phyloP scores from a whole-genome alignment of 2,329 filamentous ascomycete species.

The Calonectria montana region DNA sequence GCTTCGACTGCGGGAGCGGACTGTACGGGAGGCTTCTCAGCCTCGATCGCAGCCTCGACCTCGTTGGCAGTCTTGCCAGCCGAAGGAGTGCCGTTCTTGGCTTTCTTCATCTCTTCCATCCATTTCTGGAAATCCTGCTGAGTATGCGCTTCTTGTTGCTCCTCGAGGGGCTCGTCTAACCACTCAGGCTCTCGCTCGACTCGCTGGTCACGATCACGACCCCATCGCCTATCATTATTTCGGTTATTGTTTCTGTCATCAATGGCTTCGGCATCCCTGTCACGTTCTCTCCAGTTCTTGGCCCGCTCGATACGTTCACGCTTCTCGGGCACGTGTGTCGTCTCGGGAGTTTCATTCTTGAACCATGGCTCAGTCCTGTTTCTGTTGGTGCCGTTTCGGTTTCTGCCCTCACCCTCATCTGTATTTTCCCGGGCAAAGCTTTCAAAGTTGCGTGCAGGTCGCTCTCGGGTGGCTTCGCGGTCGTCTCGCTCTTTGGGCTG shows the following conservation, averaged over 20 bases:
- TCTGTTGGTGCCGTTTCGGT: constrained; percentile 74
- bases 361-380: constrained; percentile 82
- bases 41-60: constrained; percentile 53
- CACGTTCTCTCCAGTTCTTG: constrained; percentile 71
- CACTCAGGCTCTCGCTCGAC: constrained; percentile 89
- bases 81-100: constrained; percentile 54
- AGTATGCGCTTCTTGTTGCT: constrained; percentile 78
- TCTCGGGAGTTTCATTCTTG: constrained; percentile 63
- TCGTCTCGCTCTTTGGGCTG: constrained; percentile 66
- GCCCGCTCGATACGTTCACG: constrained; percentile 68
- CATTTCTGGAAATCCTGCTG: constrained; percentile 94
- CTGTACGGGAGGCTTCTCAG: constrained; percentile 66
- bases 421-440: constrained; percentile 60
- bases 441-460: constrained; percentile 62
- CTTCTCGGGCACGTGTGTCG: constrained; percentile 50
- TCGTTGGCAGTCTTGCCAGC: constrained; percentile 50
- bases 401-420: constrained; percentile 65
- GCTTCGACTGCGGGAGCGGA: constrained; percentile 73
- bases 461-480: constrained; percentile 63
- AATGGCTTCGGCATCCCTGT: constrained; percentile 52
- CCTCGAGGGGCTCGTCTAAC: constrained; percentile 81
- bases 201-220: constrained; percentile 67
- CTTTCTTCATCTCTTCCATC: constrained; percentile 90
- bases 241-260: constrained; percentile 70
- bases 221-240: constrained; percentile 63